Percentiles rank a stretch among this genome's conserved stretches.
Conservation (phyloP, 139 green algal genomes). For the Auxenochlorella protothecoides region DNA sequence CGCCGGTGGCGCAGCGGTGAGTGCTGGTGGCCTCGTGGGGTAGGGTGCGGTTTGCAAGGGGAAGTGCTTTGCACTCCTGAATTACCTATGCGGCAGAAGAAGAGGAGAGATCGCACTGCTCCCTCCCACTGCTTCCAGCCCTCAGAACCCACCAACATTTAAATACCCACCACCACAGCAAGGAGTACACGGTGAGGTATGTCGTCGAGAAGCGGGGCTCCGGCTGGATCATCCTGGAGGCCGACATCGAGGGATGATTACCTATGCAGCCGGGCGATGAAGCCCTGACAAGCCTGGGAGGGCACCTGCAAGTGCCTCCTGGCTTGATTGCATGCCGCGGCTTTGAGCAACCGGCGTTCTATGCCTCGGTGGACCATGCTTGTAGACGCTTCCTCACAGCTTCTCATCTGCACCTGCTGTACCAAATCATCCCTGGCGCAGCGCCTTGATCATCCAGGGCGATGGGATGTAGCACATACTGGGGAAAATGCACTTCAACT, state of each 20-base stretch:
- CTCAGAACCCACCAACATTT: too few relatives aligned
- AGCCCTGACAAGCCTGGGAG: too few relatives aligned
- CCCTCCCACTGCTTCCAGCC: too few relatives aligned
- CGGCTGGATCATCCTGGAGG: conserved; percentile 7
- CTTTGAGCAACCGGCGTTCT: background rate
- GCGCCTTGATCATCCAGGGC: too few relatives aligned
- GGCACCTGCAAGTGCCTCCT: background rate
- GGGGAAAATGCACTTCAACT: too few relatives aligned
- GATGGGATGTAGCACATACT: too few relatives aligned
- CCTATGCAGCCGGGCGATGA: too few relatives aligned
- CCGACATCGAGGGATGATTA: too few relatives aligned
- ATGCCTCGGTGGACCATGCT: too few relatives aligned
- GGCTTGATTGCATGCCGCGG: conserved; percentile 3
- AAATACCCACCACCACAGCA: background rate
- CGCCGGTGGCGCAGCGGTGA: conserved; percentile 7
- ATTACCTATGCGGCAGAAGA: background rate
- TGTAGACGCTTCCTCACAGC: too few relatives aligned
- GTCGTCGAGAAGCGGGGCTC: background rate
- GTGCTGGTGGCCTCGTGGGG: background rate
- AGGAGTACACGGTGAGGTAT: conserved; percentile 19
- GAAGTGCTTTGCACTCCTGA: background rate
- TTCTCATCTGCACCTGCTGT: too few relatives aligned
- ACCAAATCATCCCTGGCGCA: too few relatives aligned
- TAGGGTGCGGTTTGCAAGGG: background rate
- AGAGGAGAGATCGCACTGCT: background rate